phyloP scores from a whole-genome alignment of 2,329 filamentous ascomycete genomes.

The Neofusicoccum cordaticola region DNA sequence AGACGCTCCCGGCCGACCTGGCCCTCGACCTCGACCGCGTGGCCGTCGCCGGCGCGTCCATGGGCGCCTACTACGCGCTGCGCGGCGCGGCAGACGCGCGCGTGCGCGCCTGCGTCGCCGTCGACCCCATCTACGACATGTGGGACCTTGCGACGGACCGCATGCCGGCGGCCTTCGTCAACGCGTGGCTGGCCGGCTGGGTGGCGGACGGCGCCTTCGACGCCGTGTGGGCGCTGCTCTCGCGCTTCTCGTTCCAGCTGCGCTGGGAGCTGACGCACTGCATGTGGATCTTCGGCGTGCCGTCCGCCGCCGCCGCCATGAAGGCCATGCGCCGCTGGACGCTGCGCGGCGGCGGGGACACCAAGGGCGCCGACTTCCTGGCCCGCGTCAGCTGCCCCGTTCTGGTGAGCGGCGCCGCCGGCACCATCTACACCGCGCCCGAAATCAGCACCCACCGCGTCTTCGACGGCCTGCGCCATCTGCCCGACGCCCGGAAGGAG shows the following conservation, averaged over 20 bases:
- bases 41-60: background rate
- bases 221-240: background rate
- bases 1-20: background rate
- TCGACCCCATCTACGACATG: background rate
- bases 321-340: background rate
- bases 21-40: background rate
- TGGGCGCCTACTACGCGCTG: conserved; percentile 3
- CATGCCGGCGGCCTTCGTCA: background rate
- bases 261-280: background rate
- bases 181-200: background rate
- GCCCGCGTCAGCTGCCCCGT: conserved; percentile 47
- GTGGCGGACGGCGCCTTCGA: background rate
- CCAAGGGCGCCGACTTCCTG: conserved; percentile 26
- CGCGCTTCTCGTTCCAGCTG: background rate
- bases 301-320: background rate
- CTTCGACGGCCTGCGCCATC: conserved; percentile 18
- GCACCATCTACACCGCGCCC: conserved; percentile 43
- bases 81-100: background rate
- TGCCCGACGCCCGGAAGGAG: background rate
- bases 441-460: conserved; percentile 36
- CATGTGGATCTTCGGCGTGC: background rate
- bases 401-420: conserved; percentile 47
- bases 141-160: background rate
- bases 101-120: background rate
- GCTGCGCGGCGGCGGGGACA: background rate